Base-by-base conservation (phyloP, 2,329 filamentous ascomycete species). In the Pseudocercospora fijiensis region DNA sequence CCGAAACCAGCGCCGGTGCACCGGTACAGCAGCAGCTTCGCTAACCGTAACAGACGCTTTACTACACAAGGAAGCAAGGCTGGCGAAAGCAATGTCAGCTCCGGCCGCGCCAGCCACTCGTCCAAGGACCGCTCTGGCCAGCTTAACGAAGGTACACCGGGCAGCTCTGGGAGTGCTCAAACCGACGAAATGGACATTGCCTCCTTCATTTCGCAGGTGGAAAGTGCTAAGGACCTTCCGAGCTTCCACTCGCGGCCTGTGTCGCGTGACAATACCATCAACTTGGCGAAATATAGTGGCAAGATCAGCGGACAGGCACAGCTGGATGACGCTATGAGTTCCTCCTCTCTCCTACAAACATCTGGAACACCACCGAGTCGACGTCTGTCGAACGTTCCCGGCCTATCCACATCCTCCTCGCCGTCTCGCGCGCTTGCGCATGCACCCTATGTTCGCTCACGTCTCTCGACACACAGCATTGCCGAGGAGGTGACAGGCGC, bases 11-110 rank as follows among this genome's bases (percentile, higher is more conserved):
- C 87, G 8, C 87, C 89, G 0, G 87, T 90, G n/a, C 88, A 88
- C 65, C 88, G 91, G 53, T 98, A 96, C 75, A 96, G 92, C 76
- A 98, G 94, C 77, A 96, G 93, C 73, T 99, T 99, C 73, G 90
- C 89, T 6, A 92, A 96, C 75, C 87, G 95, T 52, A 87, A 91
- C 60, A 89, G 86, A 27, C 86, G 92, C 51, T 86, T 88, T 24
- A 90, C 90, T 62, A 89, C 90, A 30, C 89, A 90, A 20, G 84
- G 86, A 20, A 91, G 88, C 73, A 88, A 84, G 67, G 82, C 81
- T 1, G 89, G 91, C 58, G 90, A 92, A 66, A 90, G 92, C 70
- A 89, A 90, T 72, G 82, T 81, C 37, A 92, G 90, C 77, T 97
- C 93, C 73, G 90, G 90, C n/a, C 88, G 89, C 69, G 89, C 89